Evolutionary conservation across 768 basidiomycete species (phyloP).

Genomic region (Tulasnella sp.): DNA sequence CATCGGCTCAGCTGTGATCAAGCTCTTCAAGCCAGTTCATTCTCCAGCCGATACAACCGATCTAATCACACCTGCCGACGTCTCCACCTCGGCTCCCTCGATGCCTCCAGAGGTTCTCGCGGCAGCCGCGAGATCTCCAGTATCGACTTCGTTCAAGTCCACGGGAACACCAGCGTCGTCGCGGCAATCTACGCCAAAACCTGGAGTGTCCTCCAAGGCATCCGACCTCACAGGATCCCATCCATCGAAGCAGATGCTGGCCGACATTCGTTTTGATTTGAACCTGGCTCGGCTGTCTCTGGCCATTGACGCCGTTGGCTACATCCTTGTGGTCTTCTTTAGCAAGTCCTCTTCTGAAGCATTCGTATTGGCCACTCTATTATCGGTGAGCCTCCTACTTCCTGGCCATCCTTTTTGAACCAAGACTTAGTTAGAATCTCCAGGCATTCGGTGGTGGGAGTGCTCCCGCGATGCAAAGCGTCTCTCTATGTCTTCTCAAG

Average conservation of each 20-base stretch:
- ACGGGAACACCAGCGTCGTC: neutral
- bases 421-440: neutral
- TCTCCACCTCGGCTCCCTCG: neutral
- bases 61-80: neutral
- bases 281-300: slow-evolving; percentile 22
- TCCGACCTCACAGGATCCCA: neutral
- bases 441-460: slow-evolving; percentile 20
- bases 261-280: slow-evolving; percentile 23
- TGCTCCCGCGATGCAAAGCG: slow-evolving; percentile 20
- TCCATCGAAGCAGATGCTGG: neutral
- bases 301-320: slow-evolving; percentile 4
- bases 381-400: neutral
- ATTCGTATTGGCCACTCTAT: neutral
- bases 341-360: neutral
- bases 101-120: neutral
- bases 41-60: neutral
- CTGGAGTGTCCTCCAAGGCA: neutral
- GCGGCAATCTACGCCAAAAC: neutral
- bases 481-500: slow-evolving; percentile 18
- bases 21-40: slow-evolving; percentile 25
- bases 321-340: neutral
- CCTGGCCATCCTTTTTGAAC: neutral
- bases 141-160: neutral
- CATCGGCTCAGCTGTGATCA: no score
- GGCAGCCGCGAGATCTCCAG: neutral